phyloP scores from a whole-genome alignment of 2,329 filamentous ascomycete genomes.

The Hypocreales sp. region DNA sequence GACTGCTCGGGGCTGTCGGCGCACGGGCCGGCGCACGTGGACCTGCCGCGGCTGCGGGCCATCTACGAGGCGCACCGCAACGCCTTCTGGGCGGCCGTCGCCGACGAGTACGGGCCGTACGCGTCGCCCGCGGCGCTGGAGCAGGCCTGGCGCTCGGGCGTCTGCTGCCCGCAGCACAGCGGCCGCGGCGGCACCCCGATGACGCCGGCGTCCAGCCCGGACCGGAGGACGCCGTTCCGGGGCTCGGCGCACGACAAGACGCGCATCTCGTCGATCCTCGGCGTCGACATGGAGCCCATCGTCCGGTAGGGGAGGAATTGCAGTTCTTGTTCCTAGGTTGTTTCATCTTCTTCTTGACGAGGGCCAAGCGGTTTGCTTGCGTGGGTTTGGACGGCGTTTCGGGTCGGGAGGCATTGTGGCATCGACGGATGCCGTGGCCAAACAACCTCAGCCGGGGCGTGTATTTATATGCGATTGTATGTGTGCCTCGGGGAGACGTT shows the following conservation, averaged over 20 bases:
- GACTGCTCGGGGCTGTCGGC: slow-evolving; percentile 35
- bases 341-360: too few relatives aligned
- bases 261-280: slow-evolving; percentile 46
- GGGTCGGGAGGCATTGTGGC: background rate
- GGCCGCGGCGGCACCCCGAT: slow-evolving; percentile 33
- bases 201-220: slow-evolving; percentile 36
- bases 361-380: too few relatives aligned
- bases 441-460: too few relatives aligned
- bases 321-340: too few relatives aligned
- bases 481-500: too few relatives aligned
- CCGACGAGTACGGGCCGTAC: slow-evolving; percentile 53
- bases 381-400: background rate
- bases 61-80: slow-evolving; percentile 57
- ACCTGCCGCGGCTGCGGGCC: slow-evolving; percentile 49
- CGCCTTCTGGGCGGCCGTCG: slow-evolving; percentile 59
- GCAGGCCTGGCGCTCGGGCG: slow-evolving; percentile 48
- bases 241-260: slow-evolving; percentile 33
- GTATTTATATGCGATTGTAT: too few relatives aligned
- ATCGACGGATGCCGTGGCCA: too few relatives aligned
- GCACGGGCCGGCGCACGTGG: slow-evolving; percentile 30
- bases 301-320: background rate
- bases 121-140: slow-evolving; percentile 49
- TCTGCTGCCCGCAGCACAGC: slow-evolving; percentile 21
- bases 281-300: slow-evolving; percentile 2
- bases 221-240: slow-evolving; percentile 26